Evolutionary conservation across 306 rosid genomes (phyloP).

Genomic region (Sicyos edulis): DNA sequence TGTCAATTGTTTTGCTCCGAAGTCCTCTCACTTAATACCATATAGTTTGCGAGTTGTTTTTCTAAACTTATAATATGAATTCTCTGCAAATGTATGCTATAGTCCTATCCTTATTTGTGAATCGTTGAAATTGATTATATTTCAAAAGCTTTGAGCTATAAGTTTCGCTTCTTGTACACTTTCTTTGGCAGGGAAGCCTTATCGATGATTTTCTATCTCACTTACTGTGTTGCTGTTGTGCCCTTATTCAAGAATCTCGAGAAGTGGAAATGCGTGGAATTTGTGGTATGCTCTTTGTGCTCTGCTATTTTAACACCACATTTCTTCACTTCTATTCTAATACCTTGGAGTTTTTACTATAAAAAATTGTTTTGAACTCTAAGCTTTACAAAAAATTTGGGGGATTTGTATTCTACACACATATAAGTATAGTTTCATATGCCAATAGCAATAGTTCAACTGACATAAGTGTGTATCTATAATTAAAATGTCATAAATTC

Average conservation of each 20-base stretch:
- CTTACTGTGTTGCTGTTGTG: slow-evolving; percentile 96
- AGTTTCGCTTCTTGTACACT: slow-evolving; percentile 3
- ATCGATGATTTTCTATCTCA: slow-evolving; percentile 93
- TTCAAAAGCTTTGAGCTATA: not conserved
- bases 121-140: not conserved
- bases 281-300: slow-evolving; percentile 41
- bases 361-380: not conserved
- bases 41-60: too few species aligned
- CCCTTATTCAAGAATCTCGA: slow-evolving; percentile 99
- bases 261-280: slow-evolving; percentile 95
- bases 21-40: too few species aligned
- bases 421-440: not conserved
- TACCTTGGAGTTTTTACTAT: not conserved
- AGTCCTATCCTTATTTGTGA: not conserved
- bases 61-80: too few species aligned
- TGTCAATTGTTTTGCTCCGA: too few species aligned
- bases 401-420: not conserved
- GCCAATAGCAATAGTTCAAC: not conserved
- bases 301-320: not conserved
- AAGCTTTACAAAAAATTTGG: too few species aligned
- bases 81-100: too few species aligned
- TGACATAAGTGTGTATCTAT: too few species aligned
- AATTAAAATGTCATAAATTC: too few species aligned
- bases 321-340: not conserved
- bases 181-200: slow-evolving; percentile 62